Conservation (phyloP, 2,329 filamentous ascomycete species). For the Alternaria postmessia region DNA sequence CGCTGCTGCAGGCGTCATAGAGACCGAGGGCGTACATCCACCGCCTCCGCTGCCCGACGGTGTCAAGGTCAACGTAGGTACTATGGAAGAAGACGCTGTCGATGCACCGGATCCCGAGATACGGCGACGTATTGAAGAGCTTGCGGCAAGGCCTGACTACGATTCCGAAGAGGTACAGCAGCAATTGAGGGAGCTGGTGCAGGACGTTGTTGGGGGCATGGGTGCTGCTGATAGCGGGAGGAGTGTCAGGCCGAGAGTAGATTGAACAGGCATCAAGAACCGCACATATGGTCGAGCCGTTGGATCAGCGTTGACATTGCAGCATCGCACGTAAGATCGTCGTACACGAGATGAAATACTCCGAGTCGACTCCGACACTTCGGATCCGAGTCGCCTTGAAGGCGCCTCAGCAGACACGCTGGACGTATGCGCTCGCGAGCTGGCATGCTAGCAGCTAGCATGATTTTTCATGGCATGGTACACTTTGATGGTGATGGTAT, state of each 20-base stretch:
- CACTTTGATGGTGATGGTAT: neutral
- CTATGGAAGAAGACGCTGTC: constrained; percentile 65
- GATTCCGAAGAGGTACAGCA: constrained; percentile 80
- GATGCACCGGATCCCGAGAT: constrained; percentile 82
- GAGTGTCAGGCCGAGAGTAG: constrained; percentile 47
- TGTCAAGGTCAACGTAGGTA: constrained; percentile 78
- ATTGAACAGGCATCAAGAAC: constrained; percentile 32
- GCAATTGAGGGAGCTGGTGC: constrained; percentile 78
- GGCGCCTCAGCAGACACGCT: neutral
- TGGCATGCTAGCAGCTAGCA: neutral
- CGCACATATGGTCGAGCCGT: neutral
- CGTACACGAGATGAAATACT: neutral
- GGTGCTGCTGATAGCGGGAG: constrained; percentile 68
- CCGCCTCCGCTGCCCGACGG: constrained; percentile 76
- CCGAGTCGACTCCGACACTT: neutral
- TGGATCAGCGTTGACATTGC: neutral
- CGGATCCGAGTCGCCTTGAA: neutral
- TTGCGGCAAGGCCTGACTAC: constrained; percentile 85
- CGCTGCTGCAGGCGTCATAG: constrained; percentile 29
- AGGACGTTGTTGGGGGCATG: constrained; percentile 78
- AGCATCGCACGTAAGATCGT: neutral
- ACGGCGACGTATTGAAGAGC: constrained; percentile 83
- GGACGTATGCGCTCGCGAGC: neutral
- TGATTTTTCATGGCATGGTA: neutral
- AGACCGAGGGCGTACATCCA: constrained; percentile 38